Base-by-base conservation (phyloP, 371 early-diverging fungal species). In the Haplosporangium sp. region DNA sequence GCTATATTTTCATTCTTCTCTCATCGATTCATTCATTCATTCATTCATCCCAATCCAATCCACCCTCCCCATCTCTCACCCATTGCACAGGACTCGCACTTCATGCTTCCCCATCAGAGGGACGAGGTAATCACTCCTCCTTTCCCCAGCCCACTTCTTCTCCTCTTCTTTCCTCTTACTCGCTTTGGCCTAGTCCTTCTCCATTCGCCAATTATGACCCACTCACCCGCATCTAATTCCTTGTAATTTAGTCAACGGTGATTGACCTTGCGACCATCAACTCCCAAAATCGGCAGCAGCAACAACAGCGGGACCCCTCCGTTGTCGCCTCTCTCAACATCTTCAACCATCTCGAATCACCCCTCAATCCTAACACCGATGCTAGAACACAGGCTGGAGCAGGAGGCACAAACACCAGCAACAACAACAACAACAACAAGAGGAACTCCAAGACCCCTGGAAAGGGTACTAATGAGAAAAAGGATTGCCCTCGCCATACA, bases 401-500 rank as follows among this genome's bases (percentile, higher is more conserved):
- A 36, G 6, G 59, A 48, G 40, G 12, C 21, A 20, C 38, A n/a
- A 41, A 1, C 55, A 12, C 1, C 36, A 18, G 45, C 58, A 61
- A 47, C 48, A 43, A 42, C 59, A 38, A 55, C 36, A 18, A 38
- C 58, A 61, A 47, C 48, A 50, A 41, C 54, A 41, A 40, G 23
- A 21, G 20, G 36, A 38, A 4, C 20, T n/a, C 16, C 20, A 51
- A 18, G 51, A 51, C 6, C 59, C n/a, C 29, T 29, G 29, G 2
- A 2, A 29, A 29, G 29, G 29, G 29, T 29, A 37, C 52, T 61
- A 41, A 37, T 3, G 68, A 63, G 13, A 58, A 62, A 9, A 72
- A 64, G 50, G 72, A 55, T 1, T 77, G 79, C 14, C 79, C 79
- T n/a, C 79, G 79, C 51, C 79, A 77, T 42, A 58, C 55, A 13